Base-by-base conservation (phyloP, 371 early-diverging fungal species). In the Lichtheimia hyalospora region DNA sequence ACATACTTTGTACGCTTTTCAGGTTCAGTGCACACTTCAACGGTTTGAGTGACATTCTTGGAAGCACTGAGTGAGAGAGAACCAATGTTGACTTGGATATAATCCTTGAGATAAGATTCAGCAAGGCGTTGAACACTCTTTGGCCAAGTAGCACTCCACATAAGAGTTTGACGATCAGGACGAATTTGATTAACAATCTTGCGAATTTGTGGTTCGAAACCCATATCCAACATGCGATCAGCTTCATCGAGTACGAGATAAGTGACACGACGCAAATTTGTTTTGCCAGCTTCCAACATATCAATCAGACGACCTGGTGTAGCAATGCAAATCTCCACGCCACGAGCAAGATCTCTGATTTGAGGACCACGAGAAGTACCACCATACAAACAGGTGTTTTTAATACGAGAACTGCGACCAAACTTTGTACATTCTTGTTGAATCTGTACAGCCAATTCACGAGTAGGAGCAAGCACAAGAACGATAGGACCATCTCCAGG, bases 141-240 rank as follows among this genome's bases (percentile, higher is more conserved):
- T 57, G 99, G 99, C 99, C 99, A 99, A 7, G 99, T 99, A 7
- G 99, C 99, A 77, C 94, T 94, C 98, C 99, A 99, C 99, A 99
- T 98, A 42, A 99, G 89, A 15, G 99, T 99, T 79, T 99, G 99
- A 68, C 99, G 83, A 64, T 99, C 96, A 52, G 96, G 97, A 20
- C 99, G 92, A 68, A 99, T 98, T 77, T 98, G 96, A 55, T 96
- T 96, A 27, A 99, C 95, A 71, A 99, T 99, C 74, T 94, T 95
- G 71, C 97, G 92, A 66, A 99, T 93, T 82, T 99, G 99, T 50
- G 99, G 99, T 82, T 99, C 99, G 76, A 99, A 99, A 70, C 99
- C 99, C 99, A 99, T 98, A 79, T 99, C 99, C 39, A 99, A 77
- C 99, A 99, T 97, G 67, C 98, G 89, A 80, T 98, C 98, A 21